Conservation (phyloP, 805 yeast species). For the Metschnikowia colocasiae region DNA sequence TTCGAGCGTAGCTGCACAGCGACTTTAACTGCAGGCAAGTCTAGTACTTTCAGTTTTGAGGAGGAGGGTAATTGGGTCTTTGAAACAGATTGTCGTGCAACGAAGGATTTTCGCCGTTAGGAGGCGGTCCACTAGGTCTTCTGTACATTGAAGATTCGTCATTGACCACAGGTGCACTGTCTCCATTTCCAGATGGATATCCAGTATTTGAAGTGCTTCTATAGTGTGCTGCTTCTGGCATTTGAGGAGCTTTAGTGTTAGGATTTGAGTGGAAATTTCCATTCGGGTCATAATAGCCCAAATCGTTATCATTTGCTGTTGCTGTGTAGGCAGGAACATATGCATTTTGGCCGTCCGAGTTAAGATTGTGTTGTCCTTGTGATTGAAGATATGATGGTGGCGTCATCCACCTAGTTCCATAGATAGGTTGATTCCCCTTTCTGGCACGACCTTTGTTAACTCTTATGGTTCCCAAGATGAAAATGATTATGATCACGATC, state of each 20-base stretch:
- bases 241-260: slow-evolving; percentile 16
- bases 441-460: slow-evolving; percentile 51
- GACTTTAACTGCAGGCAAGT: not conserved
- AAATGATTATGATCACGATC: slow-evolving; percentile 43
- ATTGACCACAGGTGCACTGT: slow-evolving; percentile 1
- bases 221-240: slow-evolving; percentile 16
- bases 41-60: not conserved
- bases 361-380: slow-evolving; percentile 52
- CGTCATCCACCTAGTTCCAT: slow-evolving; percentile 82
- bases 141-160: slow-evolving; percentile 3
- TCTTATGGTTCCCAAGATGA: slow-evolving; percentile 49
- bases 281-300: slow-evolving; percentile 68
- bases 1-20: too few species aligned
- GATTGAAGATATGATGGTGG: slow-evolving; percentile 76
- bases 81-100: not conserved
- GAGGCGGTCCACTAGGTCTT: slow-evolving; percentile 16
- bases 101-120: not conserved
- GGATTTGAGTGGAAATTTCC: slow-evolving; percentile 40
- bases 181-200: slow-evolving; percentile 6
- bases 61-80: slow-evolving; percentile 4
- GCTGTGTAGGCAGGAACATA: slow-evolving; percentile 70
- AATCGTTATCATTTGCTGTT: slow-evolving; percentile 64
- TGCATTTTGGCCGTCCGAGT: slow-evolving; percentile 30
- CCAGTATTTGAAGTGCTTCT: slow-evolving; percentile 15
- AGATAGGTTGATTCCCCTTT: slow-evolving; percentile 54